Evolutionary conservation across 441 rosid species (phyloP).

Genomic region (Eutrema salsugineum): DNA sequence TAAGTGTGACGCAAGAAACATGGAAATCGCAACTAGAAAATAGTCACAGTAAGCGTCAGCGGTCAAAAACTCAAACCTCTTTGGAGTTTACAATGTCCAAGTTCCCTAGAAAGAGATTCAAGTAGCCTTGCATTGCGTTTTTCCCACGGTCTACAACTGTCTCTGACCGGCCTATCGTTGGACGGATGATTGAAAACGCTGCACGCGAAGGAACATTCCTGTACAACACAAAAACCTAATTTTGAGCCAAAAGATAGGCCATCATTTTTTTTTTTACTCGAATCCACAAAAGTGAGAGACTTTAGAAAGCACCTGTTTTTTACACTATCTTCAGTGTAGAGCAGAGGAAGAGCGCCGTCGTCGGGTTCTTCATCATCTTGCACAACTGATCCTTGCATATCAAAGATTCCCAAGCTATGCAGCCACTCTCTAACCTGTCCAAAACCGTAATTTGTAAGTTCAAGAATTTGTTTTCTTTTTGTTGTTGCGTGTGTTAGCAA

Average conservation of each 20-base stretch:
- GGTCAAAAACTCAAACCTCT: constrained; percentile 44
- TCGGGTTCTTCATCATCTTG: constrained; percentile 79
- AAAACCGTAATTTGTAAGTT: background rate
- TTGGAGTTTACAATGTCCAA: constrained; percentile 62
- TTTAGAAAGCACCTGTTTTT: constrained; percentile 43
- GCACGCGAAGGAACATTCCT: constrained; percentile 70
- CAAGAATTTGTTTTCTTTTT: background rate
- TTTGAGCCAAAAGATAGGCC: background rate
- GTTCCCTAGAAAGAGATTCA: constrained; percentile 67
- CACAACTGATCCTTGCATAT: constrained; percentile 42
- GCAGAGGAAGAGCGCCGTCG: constrained; percentile 59
- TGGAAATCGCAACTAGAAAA: background rate
- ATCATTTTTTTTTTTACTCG: background rate
- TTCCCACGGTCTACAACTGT: constrained; percentile 55
- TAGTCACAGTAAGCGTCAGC: background rate
- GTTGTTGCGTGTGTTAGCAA: background rate
- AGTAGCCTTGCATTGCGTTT: constrained; percentile 65
- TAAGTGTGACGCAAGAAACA: constrained; percentile 21
- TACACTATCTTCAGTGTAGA: constrained; percentile 44
- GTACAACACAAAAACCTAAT: constrained; percentile 4
- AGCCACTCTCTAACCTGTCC: constrained; percentile 72
- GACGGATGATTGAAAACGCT: constrained; percentile 64
- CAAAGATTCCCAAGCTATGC: constrained; percentile 66
- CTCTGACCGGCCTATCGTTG: constrained; percentile 57
- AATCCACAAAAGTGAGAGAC: background rate